Evolutionary conservation across 2,329 filamentous ascomycete genomes (phyloP), one percentile per base, ranked within the genome.

Genomic region (Penicillium aurantiogriseum): DNA sequence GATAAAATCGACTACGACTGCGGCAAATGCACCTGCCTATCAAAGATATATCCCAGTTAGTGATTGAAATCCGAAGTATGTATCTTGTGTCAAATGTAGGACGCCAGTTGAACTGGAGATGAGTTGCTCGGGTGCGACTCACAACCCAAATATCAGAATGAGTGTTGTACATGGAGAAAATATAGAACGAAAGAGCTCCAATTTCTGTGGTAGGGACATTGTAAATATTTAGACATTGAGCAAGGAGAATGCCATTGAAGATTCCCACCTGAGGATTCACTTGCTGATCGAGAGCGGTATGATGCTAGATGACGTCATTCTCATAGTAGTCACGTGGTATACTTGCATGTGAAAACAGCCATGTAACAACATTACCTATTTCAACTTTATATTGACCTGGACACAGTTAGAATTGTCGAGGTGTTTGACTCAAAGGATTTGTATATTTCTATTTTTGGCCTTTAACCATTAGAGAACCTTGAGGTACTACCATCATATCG

Each of bases 1-100:
- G 17, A 96, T 80, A 48, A 95, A 79, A 73, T 96, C 91, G 56
- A 96, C 89, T 1, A 88, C 88, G 71, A 96, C 91, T 27, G 91
- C 92, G 61, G 92, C 92, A 53, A 89, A 83, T 53, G 91, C 91
- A 55, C 92, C 92, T 46, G 92, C 91, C 90, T 94, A 47, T 54
- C 21, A 6, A 10, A n/a, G 23, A 39, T 6, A 6, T 23, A 9
- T 40, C 35, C 3, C 1, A 21, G 21, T 44, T 17, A 25, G 11
- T 7, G 3, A 17, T n/a, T 17, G 5, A 7, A 47, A 3, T 21
- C 6, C 11, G n/a, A 45, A 31, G 21, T 4, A 23, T 19, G 35
- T 15, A 15, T 33, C 31, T 13, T 6, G 1, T 13, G 31, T 3
- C 11, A 6, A 33, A 13, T 33, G 31, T 33, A 13, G 11, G 11